Base-by-base conservation (phyloP, 805 yeast genomes). In the Candida gorgasii region DNA sequence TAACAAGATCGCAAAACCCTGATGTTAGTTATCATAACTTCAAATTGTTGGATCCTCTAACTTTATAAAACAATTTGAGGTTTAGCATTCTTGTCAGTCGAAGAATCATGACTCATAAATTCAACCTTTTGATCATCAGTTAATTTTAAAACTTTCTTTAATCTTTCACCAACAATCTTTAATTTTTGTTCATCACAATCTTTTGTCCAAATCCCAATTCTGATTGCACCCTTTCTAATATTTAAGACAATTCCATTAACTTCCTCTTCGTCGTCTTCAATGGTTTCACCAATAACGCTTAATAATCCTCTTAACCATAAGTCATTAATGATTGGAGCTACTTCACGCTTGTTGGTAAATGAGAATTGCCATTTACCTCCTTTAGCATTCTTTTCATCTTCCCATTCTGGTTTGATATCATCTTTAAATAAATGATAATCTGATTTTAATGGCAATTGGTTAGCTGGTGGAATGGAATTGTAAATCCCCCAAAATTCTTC, bases 401-500 rank as follows among this genome's bases (percentile, higher is more conserved):
- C 99, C 99, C 99, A 93, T 76, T 93, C 98, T 43, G 99, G 99
- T 67, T 88, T 85, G 58, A 93, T 82, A 45, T 89, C 96, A 62
- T 85, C 86, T 72, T 92, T 86, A 76, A 93, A 93, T 59, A 92
- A 80, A 65, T 93, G 96, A 72, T 92, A 92, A 69, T 93, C 98
- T 9, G 97, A 86, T 67, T 84, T 87, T 58, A 84, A 61, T 55
- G 98, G 98, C 62, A 93, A 77, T 62, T 89, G 96, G 49, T 81
- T 80, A 39, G 96, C 96, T 56, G 81, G 82, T 53, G 98, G 98
- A 55, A 93, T 84, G 32, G 95, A 86, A 68, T 93, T 90, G 75
- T 81, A 86, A 52, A 92, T 85, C 18, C 98, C 99, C 99, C 99
- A 93, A 73, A 93, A 93, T 67, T 92, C 97, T 73, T 93, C 99